Evolutionary conservation across 177 flowering plant genomes (phyloP).

Genomic region (Vitis hybrid): DNA sequence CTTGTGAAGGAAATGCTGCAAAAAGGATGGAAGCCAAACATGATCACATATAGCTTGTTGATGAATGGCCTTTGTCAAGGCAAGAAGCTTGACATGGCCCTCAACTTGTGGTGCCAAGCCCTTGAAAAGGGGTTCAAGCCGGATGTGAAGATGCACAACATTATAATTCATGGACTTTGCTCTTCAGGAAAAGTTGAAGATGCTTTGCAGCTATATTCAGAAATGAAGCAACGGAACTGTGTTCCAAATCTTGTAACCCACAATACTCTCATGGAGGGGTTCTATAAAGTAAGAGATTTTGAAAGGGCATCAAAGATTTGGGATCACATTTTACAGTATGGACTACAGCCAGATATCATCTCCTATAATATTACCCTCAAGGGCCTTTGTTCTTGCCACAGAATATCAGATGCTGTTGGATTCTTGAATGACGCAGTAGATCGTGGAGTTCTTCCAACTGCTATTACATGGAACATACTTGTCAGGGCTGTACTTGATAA

Average conservation of each 20-base stretch:
- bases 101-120: constrained; percentile 57
- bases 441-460: constrained; percentile 61
- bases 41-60: constrained; percentile 68
- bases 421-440: constrained; percentile 60
- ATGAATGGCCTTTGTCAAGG: constrained; percentile 69
- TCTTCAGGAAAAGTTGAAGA: constrained; percentile 58
- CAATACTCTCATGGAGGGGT: constrained; percentile 87
- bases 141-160: constrained; percentile 72
- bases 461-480: constrained; percentile 80
- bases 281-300: constrained; percentile 53
- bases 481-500: constrained; percentile 51
- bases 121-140: constrained; percentile 57
- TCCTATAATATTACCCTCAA: constrained; percentile 83
- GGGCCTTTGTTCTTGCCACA: constrained; percentile 76
- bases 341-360: constrained; percentile 70
- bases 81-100: constrained; percentile 49
- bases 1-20: constrained; percentile 76
- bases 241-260: constrained; percentile 76
- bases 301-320: constrained; percentile 61
- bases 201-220: constrained; percentile 54
- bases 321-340: constrained; percentile 51
- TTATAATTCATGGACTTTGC: constrained; percentile 86
- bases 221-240: constrained; percentile 50
- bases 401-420: constrained; percentile 49
- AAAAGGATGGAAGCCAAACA: constrained; percentile 65